Percentiles rank a stretch among this genome's conserved stretches.
Evolutionary conservation across 1,284 basidiomycete genomes (phyloP).

Genomic region (Ganoderma meredithae): DNA sequence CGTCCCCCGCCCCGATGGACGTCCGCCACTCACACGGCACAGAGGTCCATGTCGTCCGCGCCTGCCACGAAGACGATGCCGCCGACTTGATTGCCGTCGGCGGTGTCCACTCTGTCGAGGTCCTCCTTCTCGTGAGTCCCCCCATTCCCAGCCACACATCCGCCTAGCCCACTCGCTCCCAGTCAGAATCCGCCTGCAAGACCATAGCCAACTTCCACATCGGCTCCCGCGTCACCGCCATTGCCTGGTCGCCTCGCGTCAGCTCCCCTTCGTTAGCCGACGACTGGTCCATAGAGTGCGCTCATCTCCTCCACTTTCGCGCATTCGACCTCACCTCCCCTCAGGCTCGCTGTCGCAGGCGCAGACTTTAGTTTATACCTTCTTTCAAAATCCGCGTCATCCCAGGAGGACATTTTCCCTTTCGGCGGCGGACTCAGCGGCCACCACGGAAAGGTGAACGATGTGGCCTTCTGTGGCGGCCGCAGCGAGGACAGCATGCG

Average conservation of each 20-base stretch:
- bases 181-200: slow-evolving; percentile 46
- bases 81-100: slow-evolving; percentile 74
- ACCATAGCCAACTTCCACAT: slow-evolving; percentile 75
- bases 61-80: slow-evolving; percentile 69
- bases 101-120: slow-evolving; percentile 72
- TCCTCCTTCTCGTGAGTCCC: slow-evolving; percentile 67
- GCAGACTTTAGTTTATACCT: slow-evolving; percentile 74
- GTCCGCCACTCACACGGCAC: slow-evolving; percentile 63
- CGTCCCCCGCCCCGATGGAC: slow-evolving; percentile 53
- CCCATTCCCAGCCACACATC: slow-evolving; percentile 25
- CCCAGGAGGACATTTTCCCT: slow-evolving; percentile 62
- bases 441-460: slow-evolving; percentile 77
- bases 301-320: not conserved
- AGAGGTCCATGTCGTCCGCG: slow-evolving; percentile 64
- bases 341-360: slow-evolving; percentile 70
- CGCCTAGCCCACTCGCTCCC: slow-evolving; percentile 23
- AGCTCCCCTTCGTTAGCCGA: slow-evolving; percentile 70
- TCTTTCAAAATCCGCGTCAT: slow-evolving; percentile 60
- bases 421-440: slow-evolving; percentile 82
- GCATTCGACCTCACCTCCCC: slow-evolving; percentile 12
- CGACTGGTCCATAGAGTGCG: slow-evolving; percentile 76
- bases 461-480: slow-evolving; percentile 79
- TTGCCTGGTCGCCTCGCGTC: slow-evolving; percentile 79
- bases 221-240: slow-evolving; percentile 71
- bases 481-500: slow-evolving; percentile 66